Conservation (phyloP, 176 grass and related monocot genomes). For the Metroxylon sagu region DNA sequence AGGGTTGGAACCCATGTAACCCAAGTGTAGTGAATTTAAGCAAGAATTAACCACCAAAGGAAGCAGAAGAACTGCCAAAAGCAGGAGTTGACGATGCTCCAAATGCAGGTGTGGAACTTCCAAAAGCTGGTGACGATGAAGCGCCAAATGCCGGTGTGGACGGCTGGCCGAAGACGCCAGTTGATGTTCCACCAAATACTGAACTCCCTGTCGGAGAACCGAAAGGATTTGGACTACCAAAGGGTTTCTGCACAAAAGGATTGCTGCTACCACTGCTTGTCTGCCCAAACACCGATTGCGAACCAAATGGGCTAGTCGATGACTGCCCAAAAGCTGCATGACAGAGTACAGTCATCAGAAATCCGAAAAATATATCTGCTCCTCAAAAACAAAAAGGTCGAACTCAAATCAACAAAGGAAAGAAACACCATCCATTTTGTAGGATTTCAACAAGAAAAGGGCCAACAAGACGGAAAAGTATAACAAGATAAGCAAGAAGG, state of each 20-base stretch:
- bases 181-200: conserved; percentile 38
- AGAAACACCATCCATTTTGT: no score
- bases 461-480: no score
- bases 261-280: conserved; percentile 35
- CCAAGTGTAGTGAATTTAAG: no score
- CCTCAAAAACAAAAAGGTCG: no score
- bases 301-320: conserved; percentile 45
- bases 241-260: conserved; percentile 64
- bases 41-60: conserved; percentile 26
- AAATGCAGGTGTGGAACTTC: conserved; percentile 2
- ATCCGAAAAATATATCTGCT: no score
- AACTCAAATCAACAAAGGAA: no score
- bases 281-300: conserved; percentile 48
- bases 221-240: conserved; percentile 56
- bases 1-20: no score
- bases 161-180: conserved; percentile 51
- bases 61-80: conserved; percentile 38
- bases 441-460: no score
- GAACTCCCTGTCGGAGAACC: conserved; percentile 47
- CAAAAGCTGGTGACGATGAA: conserved; percentile 22
- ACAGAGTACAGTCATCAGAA: no score
- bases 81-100: conserved; percentile 10
- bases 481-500: no score
- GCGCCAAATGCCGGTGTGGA: conserved; percentile 18
- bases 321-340: conserved; percentile 45